Percentiles rank a stretch among this genome's conserved stretches.
These are phyloP conservation scores for Rubia yunnanensis DNA, from an alignment of 257 asterid genomes.

Conservation along the genomic window DNA sequence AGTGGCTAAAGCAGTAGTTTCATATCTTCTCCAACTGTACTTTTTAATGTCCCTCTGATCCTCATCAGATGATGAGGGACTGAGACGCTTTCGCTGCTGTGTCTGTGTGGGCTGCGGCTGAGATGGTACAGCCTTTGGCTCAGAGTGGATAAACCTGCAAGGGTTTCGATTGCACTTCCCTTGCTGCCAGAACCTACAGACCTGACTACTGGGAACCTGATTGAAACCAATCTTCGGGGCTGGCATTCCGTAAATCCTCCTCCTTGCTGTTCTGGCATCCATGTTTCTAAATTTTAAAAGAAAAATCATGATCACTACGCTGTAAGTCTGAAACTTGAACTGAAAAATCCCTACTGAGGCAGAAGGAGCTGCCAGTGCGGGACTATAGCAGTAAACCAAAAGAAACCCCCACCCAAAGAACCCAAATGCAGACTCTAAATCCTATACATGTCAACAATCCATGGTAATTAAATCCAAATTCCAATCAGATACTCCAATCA, in stretches of 20 bases:
- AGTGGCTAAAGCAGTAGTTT: neutral
- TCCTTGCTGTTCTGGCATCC: too few species aligned
- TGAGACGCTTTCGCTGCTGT: slow-evolving; percentile 7
- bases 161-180: slow-evolving; percentile 53
- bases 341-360: too few species aligned
- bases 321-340: neutral
- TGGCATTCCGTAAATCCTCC: too few species aligned
- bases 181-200: slow-evolving; percentile 42
- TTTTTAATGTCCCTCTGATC: neutral
- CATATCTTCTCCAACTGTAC: slow-evolving; percentile 4
- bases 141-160: slow-evolving; percentile 36
- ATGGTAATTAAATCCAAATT: neutral
- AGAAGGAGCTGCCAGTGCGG: slow-evolving; percentile 1
- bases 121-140: slow-evolving; percentile 12
- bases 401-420: neutral
- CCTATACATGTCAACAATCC: neutral
- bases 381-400: neutral
- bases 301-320: neutral
- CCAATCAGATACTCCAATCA: neutral
- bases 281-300: slow-evolving; percentile 23
- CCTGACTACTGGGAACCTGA: too few species aligned
- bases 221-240: too few species aligned
- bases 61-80: neutral
- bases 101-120: slow-evolving; percentile 3
- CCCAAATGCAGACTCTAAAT: neutral